Evolutionary conservation across 345 rosid genomes (phyloP).

Genomic region (Ceriops zippeliana): DNA sequence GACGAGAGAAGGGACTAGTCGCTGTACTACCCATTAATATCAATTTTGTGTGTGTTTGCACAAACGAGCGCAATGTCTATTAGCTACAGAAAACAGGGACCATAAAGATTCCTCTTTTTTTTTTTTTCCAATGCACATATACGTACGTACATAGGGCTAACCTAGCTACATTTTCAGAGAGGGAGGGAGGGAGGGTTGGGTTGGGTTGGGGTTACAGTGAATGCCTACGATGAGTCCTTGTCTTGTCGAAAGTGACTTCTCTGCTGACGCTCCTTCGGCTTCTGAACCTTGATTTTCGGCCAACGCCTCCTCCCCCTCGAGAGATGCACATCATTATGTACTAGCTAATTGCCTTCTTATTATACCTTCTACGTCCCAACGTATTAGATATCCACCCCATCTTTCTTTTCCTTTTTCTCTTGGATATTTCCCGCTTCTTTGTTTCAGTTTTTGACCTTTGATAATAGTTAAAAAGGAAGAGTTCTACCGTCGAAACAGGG

Average conservation of each 20-base stretch:
- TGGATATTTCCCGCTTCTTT: background rate
- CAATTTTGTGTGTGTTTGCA: no score
- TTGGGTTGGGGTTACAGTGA: background rate
- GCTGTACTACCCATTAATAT: no score
- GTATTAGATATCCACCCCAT: no score
- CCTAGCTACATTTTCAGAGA: background rate
- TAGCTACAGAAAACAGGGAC: no score
- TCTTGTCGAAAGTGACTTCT: slow-evolving; percentile 25
- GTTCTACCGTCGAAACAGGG: no score
- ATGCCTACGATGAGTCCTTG: slow-evolving; percentile 9
- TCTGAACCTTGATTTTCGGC: background rate
- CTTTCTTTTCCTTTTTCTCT: background rate
- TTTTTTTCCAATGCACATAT: no score
- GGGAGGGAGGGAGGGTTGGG: slow-evolving; percentile 15
- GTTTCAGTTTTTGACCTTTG: no score
- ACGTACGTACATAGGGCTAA: no score
- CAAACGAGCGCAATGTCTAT: no score
- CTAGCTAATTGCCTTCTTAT: slow-evolving; percentile 25
- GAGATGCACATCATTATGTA: slow-evolving; percentile 24
- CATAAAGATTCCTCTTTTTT: no score
- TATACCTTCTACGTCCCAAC: slow-evolving; percentile 11
- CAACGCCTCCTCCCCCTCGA: slow-evolving; percentile 13
- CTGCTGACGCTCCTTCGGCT: slow-evolving; percentile 7
- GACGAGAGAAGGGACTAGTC: background rate
- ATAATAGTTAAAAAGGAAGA: no score